These are phyloP conservation scores for Leccinellum rugosiceps DNA, from an alignment of 768 basidiomycete genomes.

Conservation along the genomic window DNA sequence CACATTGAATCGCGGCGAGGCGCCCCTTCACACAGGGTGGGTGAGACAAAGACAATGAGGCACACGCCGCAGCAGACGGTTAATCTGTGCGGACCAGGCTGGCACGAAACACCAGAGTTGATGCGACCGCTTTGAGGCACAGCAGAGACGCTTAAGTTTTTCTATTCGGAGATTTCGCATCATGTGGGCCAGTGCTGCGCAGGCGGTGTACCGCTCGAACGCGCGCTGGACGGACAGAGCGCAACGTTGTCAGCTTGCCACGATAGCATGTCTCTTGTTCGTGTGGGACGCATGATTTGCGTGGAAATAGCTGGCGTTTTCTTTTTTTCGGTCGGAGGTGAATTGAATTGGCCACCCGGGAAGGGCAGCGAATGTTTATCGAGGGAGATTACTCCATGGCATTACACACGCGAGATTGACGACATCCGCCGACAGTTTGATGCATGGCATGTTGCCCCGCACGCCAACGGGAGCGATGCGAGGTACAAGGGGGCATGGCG, in stretches of 20 bases:
- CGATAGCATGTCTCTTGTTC: not conserved
- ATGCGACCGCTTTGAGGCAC: not conserved
- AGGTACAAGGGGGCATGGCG: not conserved
- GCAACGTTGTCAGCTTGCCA: not conserved
- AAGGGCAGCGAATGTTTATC: not conserved
- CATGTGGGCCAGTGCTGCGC: not conserved
- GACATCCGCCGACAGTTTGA: not conserved
- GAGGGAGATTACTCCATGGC: not conserved
- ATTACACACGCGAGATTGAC: not conserved
- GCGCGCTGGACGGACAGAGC: not conserved
- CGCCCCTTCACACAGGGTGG: slow-evolving; percentile 9
- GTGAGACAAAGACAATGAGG: not conserved
- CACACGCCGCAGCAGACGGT: slow-evolving; percentile 7
- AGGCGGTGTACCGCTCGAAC: not conserved
- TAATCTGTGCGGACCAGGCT: not conserved
- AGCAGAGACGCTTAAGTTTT: not conserved
- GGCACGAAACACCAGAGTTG: not conserved
- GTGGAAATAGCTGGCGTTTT: not conserved
- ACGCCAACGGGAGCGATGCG: not conserved
- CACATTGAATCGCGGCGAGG: slow-evolving; percentile 1
- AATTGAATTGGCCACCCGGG: slow-evolving; percentile 1
- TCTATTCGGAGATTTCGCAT: not conserved
- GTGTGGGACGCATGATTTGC: slow-evolving; percentile 1
- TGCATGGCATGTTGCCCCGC: not conserved
- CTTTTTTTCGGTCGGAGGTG: not conserved